Evolutionary conservation across 306 rosid genomes (phyloP), one percentile per base, ranked within the genome.

Genomic region (Urtica urens): DNA sequence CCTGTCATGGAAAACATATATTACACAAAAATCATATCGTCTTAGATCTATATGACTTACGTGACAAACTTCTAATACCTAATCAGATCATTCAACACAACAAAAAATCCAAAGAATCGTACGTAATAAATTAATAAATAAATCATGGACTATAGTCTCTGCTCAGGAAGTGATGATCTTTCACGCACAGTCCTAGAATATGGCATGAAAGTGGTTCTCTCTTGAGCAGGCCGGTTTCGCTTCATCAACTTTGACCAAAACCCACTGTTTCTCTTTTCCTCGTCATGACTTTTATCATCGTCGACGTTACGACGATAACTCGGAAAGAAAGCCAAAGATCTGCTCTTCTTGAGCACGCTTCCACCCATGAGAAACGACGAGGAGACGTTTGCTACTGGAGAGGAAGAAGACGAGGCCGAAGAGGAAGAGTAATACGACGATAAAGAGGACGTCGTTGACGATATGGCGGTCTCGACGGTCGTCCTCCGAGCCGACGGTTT

Each of bases 211-310:
- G n/a, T n/a, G n/a, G n/a, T n/a, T n/a, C n/a, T 74, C 38, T 60
- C 62, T 27, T 46, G 67, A 4, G 79, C 75, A 71, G n/a, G n/a
- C n/a, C n/a, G n/a, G n/a, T n/a, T n/a, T n/a, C n/a, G n/a, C n/a
- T 61, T 69, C 49, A 85, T 63, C 78, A 78, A 55, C 65, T 70
- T 85, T 3, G 62, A 61, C 85, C 82, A 85, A 71, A 85, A 78
- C 58, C 93, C 78, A 49, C 17, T 47, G 54, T 67, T 72, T 20
- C 6, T 59, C 72, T 66, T 22, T 46, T 58, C 48, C n/a, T n/a
- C n/a, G n/a, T 53, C 44, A 51, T 46, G 63, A 41, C 13, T 24
- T 22, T 20, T 14, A 24, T 0, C 38, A 25, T 14, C 34, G 13
- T 23, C 46, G 25, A 1, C 58, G 43, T 41, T 35, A 1, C 12